Conservation (phyloP, 1,139 yeast species). For the Blastobotrys petasosporus region DNA sequence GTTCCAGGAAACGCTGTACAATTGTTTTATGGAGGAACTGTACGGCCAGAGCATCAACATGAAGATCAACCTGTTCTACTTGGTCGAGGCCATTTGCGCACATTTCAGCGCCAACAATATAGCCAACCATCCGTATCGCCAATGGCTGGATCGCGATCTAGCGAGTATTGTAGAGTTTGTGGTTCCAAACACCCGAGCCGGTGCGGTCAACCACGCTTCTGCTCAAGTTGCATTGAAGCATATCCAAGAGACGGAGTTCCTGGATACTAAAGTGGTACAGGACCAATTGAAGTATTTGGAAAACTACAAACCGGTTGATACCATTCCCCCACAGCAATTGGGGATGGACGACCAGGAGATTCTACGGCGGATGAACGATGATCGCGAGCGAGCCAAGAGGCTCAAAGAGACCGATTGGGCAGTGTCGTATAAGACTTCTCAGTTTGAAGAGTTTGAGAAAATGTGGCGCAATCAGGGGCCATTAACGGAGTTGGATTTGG, state of each 20-base stretch:
- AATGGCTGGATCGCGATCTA: slow-evolving; percentile 42
- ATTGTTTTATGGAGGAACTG: slow-evolving; percentile 65
- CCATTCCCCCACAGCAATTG: neutral
- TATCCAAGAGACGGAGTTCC: neutral
- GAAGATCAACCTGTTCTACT: slow-evolving; percentile 61
- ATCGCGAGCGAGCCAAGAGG: slow-evolving; percentile 75
- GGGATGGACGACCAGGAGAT: slow-evolving; percentile 43
- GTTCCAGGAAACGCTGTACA: slow-evolving; percentile 64
- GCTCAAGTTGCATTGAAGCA: slow-evolving; percentile 21
- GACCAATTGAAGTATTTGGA: neutral
- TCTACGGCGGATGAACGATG: slow-evolving; percentile 76
- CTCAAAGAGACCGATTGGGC: slow-evolving; percentile 74
- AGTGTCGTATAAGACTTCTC: slow-evolving; percentile 43
- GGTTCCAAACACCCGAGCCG: slow-evolving; percentile 45
- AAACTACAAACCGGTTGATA: neutral
- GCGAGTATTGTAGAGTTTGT: slow-evolving; percentile 46
- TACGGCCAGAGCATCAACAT: slow-evolving; percentile 44
- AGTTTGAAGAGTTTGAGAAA: slow-evolving; percentile 52
- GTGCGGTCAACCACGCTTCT: slow-evolving; percentile 29
- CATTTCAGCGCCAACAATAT: slow-evolving; percentile 10
- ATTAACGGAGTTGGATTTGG: slow-evolving; percentile 45
- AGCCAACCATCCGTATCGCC: slow-evolving; percentile 14
- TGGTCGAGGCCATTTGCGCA: slow-evolving; percentile 51
- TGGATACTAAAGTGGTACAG: neutral
- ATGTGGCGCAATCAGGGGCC: slow-evolving; percentile 48